phyloP scores from a whole-genome alignment of 2,329 filamentous ascomycete genomes.

The Zymoseptoria tritici region DNA sequence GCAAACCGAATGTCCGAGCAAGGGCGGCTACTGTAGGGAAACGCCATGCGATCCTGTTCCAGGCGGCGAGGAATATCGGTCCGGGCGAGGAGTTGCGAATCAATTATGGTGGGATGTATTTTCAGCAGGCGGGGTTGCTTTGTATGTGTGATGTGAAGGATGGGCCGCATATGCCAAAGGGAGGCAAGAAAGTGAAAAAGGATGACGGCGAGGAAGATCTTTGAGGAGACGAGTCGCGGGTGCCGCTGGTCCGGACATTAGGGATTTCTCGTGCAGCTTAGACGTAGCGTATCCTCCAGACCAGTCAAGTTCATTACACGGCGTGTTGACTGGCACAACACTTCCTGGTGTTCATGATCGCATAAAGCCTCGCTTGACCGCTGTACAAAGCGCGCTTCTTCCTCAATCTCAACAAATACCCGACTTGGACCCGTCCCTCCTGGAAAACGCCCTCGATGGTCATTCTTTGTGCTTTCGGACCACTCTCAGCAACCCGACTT shows the following conservation, averaged over 20 bases:
- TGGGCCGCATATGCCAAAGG: slow-evolving; percentile 2
- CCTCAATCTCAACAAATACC: too few species aligned
- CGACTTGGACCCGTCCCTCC: too few species aligned
- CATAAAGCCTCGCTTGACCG: too few species aligned
- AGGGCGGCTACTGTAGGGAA: background rate
- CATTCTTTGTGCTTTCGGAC: background rate
- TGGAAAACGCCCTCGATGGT: background rate
- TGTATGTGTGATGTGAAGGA: slow-evolving; percentile 3
- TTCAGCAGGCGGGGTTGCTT: slow-evolving; percentile 2
- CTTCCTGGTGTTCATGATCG: too few species aligned
- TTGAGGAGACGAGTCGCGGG: background rate
- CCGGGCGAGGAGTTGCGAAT: slow-evolving; percentile 4
- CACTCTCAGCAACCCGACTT: background rate
- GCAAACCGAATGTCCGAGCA: slow-evolving; percentile 2
- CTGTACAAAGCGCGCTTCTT: too few species aligned
- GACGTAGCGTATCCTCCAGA: too few species aligned
- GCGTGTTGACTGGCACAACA: too few species aligned
- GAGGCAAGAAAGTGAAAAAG: background rate
- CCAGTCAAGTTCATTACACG: too few species aligned
- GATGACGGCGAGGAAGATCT: background rate
- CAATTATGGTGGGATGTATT: slow-evolving; percentile 5
- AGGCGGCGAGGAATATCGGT: slow-evolving; percentile 2
- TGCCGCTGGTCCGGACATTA: too few species aligned
- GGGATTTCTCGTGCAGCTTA: too few species aligned
- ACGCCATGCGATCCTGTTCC: slow-evolving; percentile 4